These are phyloP conservation scores for Clitocybe nebularis DNA, from an alignment of 1,284 basidiomycete genomes.

Conservation along the genomic window DNA sequence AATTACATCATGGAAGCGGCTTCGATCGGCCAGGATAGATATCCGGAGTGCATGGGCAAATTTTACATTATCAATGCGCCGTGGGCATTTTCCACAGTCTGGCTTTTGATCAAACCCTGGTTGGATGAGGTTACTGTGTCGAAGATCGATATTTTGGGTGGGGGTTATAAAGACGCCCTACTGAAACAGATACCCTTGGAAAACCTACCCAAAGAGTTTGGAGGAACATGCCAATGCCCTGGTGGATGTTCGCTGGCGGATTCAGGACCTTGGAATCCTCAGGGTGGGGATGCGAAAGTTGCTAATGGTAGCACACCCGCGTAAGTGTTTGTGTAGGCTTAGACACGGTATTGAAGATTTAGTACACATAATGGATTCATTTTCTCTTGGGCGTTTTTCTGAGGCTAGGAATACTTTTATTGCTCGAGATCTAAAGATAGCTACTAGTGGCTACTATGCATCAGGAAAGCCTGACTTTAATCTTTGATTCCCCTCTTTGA, in stretches of 20 bases:
- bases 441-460: too few species aligned
- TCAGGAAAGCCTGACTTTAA: too few species aligned
- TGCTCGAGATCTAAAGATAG: too few species aligned
- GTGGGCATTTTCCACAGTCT: constrained; percentile 88
- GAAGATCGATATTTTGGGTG: constrained; percentile 86
- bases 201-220: constrained; percentile 83
- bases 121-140: constrained; percentile 92
- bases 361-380: constrained; percentile 1
- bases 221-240: constrained; percentile 76
- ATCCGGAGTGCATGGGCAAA: constrained; percentile 93
- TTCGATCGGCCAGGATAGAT: constrained; percentile 86
- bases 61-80: constrained; percentile 97
- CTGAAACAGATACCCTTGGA: constrained; percentile 79
- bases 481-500: constrained; percentile 47
- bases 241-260: constrained; percentile 89
- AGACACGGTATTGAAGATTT: neutral
- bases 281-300: constrained; percentile 10
- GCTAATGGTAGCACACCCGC: constrained; percentile 4
- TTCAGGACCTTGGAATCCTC: constrained; percentile 87
- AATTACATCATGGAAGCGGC: constrained; percentile 84
- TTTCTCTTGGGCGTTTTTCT: neutral
- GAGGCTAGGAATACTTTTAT: too few species aligned
- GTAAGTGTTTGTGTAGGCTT: too few species aligned
- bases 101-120: constrained; percentile 90
- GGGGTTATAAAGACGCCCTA: constrained; percentile 63